phyloP scores from a whole-genome alignment of 129 eudicot genomes.

The Logfia minima region DNA sequence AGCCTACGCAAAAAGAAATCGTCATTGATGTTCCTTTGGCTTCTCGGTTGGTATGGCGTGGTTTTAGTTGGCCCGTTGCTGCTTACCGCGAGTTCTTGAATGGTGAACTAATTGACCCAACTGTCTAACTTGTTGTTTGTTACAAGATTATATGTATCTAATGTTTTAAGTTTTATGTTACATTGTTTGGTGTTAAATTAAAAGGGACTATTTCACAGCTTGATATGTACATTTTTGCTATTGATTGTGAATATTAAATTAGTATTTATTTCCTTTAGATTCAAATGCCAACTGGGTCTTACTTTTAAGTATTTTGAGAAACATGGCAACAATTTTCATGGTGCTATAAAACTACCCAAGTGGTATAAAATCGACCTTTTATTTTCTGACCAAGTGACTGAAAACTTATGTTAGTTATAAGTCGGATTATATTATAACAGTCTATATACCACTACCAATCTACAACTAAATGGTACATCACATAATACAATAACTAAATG shows the following conservation, averaged over 20 bases:
- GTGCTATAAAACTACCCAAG: no score
- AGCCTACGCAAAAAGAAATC: slow-evolving; percentile 91
- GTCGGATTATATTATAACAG: no score
- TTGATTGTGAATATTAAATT: slow-evolving; percentile 18
- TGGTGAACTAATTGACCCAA: slow-evolving; percentile 84
- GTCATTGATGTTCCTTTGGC: slow-evolving; percentile 97
- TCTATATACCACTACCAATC: no score
- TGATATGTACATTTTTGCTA: slow-evolving; percentile 33
- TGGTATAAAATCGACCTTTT: no score
- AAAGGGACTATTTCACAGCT: slow-evolving; percentile 16
- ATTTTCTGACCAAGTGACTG: no score
- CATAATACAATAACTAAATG: no score
- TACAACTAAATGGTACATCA: no score
- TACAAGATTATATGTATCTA: slow-evolving; percentile 32
- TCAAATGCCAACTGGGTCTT: not conserved
- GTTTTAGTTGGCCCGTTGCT: slow-evolving; percentile 97
- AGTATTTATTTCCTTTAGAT: not conserved
- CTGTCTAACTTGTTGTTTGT: slow-evolving; percentile 44
- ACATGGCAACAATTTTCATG: no score
- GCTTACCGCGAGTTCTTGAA: slow-evolving; percentile 88
- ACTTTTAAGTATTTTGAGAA: no score
- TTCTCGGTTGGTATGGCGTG: slow-evolving; percentile 73
- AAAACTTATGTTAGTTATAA: no score
- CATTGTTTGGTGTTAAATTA: slow-evolving; percentile 26
- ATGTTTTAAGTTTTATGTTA: slow-evolving; percentile 16